Evolutionary conservation across 2,329 filamentous ascomycete species (phyloP).

Genomic region (Clonostachys byssicola): DNA sequence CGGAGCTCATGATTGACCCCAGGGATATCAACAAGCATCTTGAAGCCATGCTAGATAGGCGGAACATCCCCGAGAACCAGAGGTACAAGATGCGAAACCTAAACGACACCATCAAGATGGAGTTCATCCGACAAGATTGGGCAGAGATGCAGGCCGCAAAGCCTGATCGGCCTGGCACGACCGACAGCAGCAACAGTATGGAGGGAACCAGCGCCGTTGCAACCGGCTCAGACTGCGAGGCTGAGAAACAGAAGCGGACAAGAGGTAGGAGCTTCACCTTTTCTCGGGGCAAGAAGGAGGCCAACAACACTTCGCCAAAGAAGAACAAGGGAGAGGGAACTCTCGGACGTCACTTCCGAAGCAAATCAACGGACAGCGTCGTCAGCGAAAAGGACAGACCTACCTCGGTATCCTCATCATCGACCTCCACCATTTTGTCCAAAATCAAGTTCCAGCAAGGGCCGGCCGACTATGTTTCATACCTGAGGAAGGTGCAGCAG

Average conservation of each 20-base stretch:
- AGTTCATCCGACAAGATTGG: constrained; percentile 90
- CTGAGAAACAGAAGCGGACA: constrained; percentile 45
- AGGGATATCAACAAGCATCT: constrained; percentile 53
- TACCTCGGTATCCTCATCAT: constrained; percentile 45
- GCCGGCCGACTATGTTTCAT: constrained; percentile 81
- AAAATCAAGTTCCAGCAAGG: constrained; percentile 71
- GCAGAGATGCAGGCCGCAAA: constrained; percentile 57
- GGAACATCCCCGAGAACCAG: constrained; percentile 92
- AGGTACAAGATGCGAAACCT: constrained; percentile 91
- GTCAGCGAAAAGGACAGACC: constrained; percentile 55
- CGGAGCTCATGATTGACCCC: constrained; percentile 50
- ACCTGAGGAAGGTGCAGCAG: constrained; percentile 75
- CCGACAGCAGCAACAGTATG: constrained; percentile 35
- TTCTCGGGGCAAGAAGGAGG: constrained; percentile 55
- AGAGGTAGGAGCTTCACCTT: constrained; percentile 66
- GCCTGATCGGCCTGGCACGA: constrained; percentile 36
- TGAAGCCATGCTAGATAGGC: constrained; percentile 69
- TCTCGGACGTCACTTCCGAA: constrained; percentile 60
- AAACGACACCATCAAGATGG: constrained; percentile 86
- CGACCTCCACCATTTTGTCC: constrained; percentile 54
- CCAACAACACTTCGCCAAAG: constrained; percentile 59
- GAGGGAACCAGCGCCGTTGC: constrained; percentile 20
- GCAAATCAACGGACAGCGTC: constrained; percentile 69
- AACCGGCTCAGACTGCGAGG: constrained; percentile 32
- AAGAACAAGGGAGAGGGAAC: constrained; percentile 66